Evolutionary conservation across 345 rosid species (phyloP).

Genomic region (Cardamine resedifolia): DNA sequence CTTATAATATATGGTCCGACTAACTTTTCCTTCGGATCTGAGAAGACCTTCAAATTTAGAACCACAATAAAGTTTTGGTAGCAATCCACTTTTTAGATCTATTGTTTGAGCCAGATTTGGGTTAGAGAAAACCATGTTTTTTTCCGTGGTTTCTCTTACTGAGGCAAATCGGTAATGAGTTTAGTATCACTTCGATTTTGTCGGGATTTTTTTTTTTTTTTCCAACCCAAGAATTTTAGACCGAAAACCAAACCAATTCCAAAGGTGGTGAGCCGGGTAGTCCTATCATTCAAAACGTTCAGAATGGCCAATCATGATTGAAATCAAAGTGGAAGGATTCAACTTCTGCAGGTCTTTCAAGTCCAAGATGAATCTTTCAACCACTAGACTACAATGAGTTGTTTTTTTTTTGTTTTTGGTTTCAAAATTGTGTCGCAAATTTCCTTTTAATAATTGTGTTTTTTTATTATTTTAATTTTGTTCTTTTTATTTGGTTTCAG

Average conservation of each 20-base stretch:
- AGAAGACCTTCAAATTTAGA: neutral
- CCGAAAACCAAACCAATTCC: neutral
- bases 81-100: neutral
- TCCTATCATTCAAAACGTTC: neutral
- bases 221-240: neutral
- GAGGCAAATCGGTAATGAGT: neutral
- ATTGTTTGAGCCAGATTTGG: neutral
- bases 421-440: neutral
- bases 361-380: neutral
- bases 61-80: neutral
- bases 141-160: neutral
- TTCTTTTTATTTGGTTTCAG: neutral
- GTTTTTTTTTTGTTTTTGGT: neutral
- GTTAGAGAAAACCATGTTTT: neutral
- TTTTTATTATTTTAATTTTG: no score
- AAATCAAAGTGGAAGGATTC: neutral
- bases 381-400: neutral
- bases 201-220: neutral
- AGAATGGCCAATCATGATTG: neutral
- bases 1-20: conserved; percentile 4
- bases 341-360: neutral
- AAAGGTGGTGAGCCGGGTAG: no score
- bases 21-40: neutral
- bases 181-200: neutral
- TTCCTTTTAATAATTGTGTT: neutral